Conservation (phyloP, 805 yeast species). For the Grigorovia yakushimaensis region DNA sequence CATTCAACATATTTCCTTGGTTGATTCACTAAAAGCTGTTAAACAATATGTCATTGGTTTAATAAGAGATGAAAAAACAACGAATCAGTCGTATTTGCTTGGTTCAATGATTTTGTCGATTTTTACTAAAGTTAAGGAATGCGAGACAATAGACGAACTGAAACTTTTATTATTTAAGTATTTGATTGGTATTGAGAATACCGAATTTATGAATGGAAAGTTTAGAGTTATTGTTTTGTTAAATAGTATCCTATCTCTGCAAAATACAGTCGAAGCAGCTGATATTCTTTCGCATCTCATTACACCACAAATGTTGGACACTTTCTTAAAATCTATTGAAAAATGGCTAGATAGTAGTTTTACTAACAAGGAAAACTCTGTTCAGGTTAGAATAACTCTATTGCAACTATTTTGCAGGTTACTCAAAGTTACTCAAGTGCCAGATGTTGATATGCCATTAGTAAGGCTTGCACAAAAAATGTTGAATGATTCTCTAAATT, state of each 20-base stretch:
- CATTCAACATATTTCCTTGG: conserved; percentile 18
- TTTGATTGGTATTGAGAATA: conserved; percentile 42
- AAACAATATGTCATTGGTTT: conserved; percentile 28
- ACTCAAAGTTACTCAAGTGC: conserved; percentile 26
- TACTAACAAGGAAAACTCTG: conserved; percentile 49
- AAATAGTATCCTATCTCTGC: conserved; percentile 30
- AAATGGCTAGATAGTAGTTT: conserved; percentile 55
- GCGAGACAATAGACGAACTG: conserved; percentile 38
- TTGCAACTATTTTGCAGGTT: conserved; percentile 34
- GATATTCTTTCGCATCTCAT: conserved; percentile 34
- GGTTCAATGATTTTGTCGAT: conserved; percentile 30
- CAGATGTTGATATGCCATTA: conserved; percentile 31
- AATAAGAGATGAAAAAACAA: conserved; percentile 26
- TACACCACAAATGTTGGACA: conserved; percentile 53
- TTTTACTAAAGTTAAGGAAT: conserved; percentile 27
- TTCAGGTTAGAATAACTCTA: conserved; percentile 41
- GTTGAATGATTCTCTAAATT: conserved; percentile 25
- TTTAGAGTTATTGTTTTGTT: conserved; percentile 40
- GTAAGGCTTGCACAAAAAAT: conserved; percentile 38
- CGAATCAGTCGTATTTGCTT: conserved; percentile 20
- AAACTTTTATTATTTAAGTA: conserved; percentile 59
- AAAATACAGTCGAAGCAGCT: neutral
- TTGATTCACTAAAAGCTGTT: conserved; percentile 16
- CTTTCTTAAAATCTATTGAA: conserved; percentile 45
- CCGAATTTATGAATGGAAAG: conserved; percentile 36